A percentile compares a stretch with the other conserved stretches of the same genome.
Evolutionary conservation across 352 stramenopile genomes (phyloP).

Genomic region (Pythium sp.): DNA sequence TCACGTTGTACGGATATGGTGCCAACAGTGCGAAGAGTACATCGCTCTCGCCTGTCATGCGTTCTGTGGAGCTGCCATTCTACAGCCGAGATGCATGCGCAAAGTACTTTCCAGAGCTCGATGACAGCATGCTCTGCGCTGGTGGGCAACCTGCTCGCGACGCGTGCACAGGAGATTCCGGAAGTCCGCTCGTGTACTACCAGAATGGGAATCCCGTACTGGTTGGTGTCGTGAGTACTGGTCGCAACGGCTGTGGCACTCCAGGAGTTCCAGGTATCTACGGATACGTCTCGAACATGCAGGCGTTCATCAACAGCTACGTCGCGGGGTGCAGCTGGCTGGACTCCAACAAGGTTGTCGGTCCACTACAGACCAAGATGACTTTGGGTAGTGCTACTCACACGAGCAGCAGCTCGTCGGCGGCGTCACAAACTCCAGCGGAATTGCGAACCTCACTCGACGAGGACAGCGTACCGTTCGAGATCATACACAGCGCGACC

Average conservation of each 20-base stretch:
- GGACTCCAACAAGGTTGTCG: constrained; percentile 5
- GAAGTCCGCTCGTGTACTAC: constrained; percentile 28
- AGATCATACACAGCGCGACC: constrained; percentile 31
- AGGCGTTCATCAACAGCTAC: constrained; percentile 30
- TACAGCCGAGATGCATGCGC: constrained; percentile 25
- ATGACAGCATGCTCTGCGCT: constrained; percentile 43
- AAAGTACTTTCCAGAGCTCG: constrained; percentile 27
- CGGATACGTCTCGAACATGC: constrained; percentile 22
- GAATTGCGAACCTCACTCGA: constrained; percentile 1
- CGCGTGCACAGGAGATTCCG: constrained; percentile 42
- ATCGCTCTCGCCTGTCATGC: constrained; percentile 25
- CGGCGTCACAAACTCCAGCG: not conserved
- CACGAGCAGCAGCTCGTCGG: not conserved
- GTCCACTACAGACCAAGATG: not conserved
- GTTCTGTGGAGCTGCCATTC: constrained; percentile 29
- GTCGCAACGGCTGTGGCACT: constrained; percentile 34
- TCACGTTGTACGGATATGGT: constrained; percentile 34
- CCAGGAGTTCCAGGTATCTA: constrained; percentile 34
- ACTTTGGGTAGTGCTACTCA: not conserved
- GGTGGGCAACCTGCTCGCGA: constrained; percentile 32
- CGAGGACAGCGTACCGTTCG: constrained; percentile 18
- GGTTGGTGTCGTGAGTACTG: constrained; percentile 41
- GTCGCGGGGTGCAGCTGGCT: constrained; percentile 30
- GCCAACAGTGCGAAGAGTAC: constrained; percentile 24
- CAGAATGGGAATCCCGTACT: constrained; percentile 21